These are phyloP conservation scores for Geotrichum ghanense DNA, from an alignment of 805 yeast species.

Conservation along the genomic window DNA sequence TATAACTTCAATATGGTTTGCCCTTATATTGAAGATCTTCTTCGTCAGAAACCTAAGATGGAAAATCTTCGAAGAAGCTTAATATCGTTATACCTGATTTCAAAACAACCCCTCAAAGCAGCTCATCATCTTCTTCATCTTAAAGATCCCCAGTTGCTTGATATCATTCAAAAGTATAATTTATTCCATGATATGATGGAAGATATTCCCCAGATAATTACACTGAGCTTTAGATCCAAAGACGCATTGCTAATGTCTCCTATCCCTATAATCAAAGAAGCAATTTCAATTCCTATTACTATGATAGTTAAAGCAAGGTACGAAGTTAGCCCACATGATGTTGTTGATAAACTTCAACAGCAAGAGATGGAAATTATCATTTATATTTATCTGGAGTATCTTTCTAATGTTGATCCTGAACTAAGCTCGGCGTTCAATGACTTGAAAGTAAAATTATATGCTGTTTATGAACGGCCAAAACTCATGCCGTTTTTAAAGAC, in stretches of 20 bases:
- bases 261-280: constrained; percentile 29
- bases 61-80: constrained; percentile 14
- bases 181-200: constrained; percentile 40
- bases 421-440: constrained; percentile 50
- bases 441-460: constrained; percentile 51
- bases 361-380: constrained; percentile 32
- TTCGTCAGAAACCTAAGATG: constrained; percentile 23
- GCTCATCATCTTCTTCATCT: constrained; percentile 49
- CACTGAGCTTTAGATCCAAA: constrained; percentile 21
- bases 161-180: constrained; percentile 51
- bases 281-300: constrained; percentile 35
- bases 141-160: constrained; percentile 42
- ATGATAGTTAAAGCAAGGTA: constrained; percentile 54
- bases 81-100: constrained; percentile 39
- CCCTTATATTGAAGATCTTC: constrained; percentile 33
- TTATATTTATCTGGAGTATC: constrained; percentile 52
- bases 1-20: constrained; percentile 39
- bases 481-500: constrained; percentile 49
- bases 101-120: constrained; percentile 51
- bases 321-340: constrained; percentile 43
- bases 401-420: constrained; percentile 44
- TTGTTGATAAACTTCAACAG: constrained; percentile 35
- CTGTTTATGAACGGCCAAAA: constrained; percentile 43
- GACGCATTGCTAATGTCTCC: constrained; percentile 31
- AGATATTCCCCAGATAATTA: constrained; percentile 35